These are phyloP conservation scores for Centrapalus pauciflorus DNA, from an alignment of 129 eudicot genomes.

Conservation along the genomic window DNA sequence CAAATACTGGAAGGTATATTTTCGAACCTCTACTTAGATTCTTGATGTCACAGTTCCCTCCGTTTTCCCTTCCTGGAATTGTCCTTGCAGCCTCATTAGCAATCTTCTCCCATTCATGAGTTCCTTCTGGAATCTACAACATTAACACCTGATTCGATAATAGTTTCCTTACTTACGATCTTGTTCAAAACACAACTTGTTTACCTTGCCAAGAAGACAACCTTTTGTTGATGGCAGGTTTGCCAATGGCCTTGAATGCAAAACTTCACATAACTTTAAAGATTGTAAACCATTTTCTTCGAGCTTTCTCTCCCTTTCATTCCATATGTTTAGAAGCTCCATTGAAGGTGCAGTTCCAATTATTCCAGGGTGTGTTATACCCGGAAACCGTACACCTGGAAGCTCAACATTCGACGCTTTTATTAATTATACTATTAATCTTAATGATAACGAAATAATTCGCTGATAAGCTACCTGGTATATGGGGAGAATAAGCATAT, in stretches of 20 bases:
- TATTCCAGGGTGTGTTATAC: constrained; percentile 94
- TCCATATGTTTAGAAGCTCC: constrained; percentile 91
- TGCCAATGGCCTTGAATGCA: constrained; percentile 90
- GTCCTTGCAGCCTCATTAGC: constrained; percentile 95
- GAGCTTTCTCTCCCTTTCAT: constrained; percentile 71
- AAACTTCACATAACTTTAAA: constrained; percentile 81
- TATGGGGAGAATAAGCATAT: constrained; percentile 93
- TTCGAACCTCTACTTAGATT: constrained; percentile 94
- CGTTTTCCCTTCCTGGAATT: constrained; percentile 97
- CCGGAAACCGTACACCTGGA: constrained; percentile 92
- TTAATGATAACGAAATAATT: background rate
- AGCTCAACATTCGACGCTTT: background rate
- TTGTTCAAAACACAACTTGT: background rate
- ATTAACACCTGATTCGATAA: background rate
- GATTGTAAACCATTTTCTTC: constrained; percentile 81
- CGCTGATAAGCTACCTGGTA: constrained; percentile 53
- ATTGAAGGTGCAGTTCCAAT: constrained; percentile 96
- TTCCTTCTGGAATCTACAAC: constrained; percentile 58
- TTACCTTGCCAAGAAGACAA: constrained; percentile 86
- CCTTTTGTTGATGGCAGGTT: constrained; percentile 91
- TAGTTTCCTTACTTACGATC: background rate
- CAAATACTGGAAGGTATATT: constrained; percentile 93
- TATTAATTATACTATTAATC: background rate
- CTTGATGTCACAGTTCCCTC: constrained; percentile 97
- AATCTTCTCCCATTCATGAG: constrained; percentile 79